Conservation (phyloP, 208 protist genomes). For the Angomonas deanei region DNA sequence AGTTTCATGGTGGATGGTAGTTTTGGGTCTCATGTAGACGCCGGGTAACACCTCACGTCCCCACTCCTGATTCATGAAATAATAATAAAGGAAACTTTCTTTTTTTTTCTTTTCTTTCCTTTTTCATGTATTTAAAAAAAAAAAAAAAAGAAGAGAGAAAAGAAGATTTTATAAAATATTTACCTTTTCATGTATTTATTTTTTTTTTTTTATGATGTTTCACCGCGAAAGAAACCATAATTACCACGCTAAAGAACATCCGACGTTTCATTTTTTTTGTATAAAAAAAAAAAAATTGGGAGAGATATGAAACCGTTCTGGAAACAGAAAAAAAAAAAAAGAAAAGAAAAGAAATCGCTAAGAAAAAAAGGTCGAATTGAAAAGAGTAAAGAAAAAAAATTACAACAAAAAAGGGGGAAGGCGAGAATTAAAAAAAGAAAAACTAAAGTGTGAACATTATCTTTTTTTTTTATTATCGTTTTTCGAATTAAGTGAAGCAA, state of each 20-base stretch:
- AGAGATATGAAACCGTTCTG: neutral
- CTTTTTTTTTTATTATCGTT: neutral
- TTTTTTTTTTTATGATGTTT: neutral
- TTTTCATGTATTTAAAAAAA: too few species aligned
- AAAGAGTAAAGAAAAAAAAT: neutral
- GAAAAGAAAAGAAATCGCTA: neutral
- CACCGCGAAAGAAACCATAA: too few species aligned
- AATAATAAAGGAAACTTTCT: neutral
- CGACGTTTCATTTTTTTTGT: too few species aligned
- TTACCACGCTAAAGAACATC: too few species aligned
- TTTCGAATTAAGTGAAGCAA: neutral
- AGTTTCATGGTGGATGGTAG: neutral
- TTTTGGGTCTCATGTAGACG: constrained; percentile 72
- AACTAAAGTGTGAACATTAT: neutral
- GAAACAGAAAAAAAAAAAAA: neutral
- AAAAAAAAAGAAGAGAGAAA: neutral
- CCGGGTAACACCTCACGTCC: constrained; percentile 71
- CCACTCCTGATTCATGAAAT: constrained; percentile 24
- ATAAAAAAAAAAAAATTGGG: neutral
- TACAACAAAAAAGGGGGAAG: neutral
- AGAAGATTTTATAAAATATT: constrained; percentile 1
- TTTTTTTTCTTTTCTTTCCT: too few species aligned
- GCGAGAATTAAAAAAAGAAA: constrained; percentile 2
- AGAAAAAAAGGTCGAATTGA: neutral
- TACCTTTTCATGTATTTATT: neutral